Conservation (phyloP, 1,139 yeast genomes). For the Saccharomyces pastorianus region DNA sequence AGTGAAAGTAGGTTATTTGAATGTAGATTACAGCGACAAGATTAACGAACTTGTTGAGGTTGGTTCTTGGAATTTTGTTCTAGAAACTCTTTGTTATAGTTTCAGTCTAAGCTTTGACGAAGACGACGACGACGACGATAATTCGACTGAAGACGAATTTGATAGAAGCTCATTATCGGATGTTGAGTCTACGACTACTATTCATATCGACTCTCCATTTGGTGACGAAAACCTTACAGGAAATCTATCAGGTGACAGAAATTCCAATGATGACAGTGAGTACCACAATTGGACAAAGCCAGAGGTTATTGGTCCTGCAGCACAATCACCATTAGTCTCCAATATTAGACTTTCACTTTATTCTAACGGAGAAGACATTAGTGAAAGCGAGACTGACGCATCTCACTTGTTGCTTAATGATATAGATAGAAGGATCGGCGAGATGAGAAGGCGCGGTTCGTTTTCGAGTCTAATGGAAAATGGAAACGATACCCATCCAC, state of each 20-base stretch:
- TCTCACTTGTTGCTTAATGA: constrained; percentile 9
- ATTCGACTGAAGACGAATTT: constrained; percentile 7
- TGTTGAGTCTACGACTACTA: constrained; percentile 9
- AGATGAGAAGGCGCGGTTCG: constrained; percentile 3
- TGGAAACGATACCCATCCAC: background rate
- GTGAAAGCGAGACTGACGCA: constrained; percentile 1
- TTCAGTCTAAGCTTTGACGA: constrained; percentile 28
- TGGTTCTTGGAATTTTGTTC: constrained; percentile 21
- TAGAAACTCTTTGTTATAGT: constrained; percentile 28
- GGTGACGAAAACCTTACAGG: background rate
- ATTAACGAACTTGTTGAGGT: constrained; percentile 28
- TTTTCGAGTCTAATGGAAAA: background rate
- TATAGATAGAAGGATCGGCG: constrained; percentile 11
- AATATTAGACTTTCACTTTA: background rate
- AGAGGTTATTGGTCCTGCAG: background rate
- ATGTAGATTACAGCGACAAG: constrained; percentile 27
- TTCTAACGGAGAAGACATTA: background rate
- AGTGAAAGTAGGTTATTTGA: constrained; percentile 29
- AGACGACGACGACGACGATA: constrained; percentile 16
- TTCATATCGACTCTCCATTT: constrained; percentile 9
- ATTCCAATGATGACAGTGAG: background rate
- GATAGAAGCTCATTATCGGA: constrained; percentile 6
- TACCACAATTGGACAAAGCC: background rate
- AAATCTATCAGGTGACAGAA: background rate
- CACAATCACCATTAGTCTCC: background rate